Evolutionary conservation across 2,329 filamentous ascomycete species (phyloP).

Genomic region (Fusarium sp.): DNA sequence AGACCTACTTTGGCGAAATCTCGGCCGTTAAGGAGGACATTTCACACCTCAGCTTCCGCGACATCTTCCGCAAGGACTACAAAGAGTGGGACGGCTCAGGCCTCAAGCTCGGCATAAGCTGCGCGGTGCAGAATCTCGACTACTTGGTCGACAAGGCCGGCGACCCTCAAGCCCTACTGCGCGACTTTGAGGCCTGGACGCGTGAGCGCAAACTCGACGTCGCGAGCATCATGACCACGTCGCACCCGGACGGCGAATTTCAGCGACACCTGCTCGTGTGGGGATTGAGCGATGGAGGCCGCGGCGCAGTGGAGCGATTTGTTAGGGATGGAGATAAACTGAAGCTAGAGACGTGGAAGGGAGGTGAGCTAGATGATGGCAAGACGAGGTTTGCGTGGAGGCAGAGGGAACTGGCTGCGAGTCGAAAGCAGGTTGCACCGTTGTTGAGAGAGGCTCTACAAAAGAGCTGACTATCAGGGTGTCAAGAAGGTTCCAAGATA

Average conservation of each 20-base stretch:
- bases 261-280: slow-evolving; percentile 76
- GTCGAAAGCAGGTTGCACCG: slow-evolving; percentile 77
- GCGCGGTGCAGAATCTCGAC: slow-evolving; percentile 71
- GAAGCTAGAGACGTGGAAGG: slow-evolving; percentile 66
- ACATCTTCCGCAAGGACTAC: slow-evolving; percentile 85
- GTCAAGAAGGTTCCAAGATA: slow-evolving; percentile 14
- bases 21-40: slow-evolving; percentile 76
- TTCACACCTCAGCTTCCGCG: slow-evolving; percentile 67
- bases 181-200: slow-evolving; percentile 64
- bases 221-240: slow-evolving; percentile 77
- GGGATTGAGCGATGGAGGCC: slow-evolving; percentile 64
- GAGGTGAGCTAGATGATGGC: slow-evolving; percentile 59
- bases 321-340: slow-evolving; percentile 61
- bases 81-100: slow-evolving; percentile 77
- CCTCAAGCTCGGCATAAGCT: slow-evolving; percentile 74
- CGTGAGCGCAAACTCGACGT: slow-evolving; percentile 71
- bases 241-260: slow-evolving; percentile 66
- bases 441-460: slow-evolving; percentile 70
- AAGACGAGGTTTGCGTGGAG: slow-evolving; percentile 73
- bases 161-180: slow-evolving; percentile 58
- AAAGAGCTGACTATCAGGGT: slow-evolving; percentile 32
- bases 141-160: slow-evolving; percentile 69
- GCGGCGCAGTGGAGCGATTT: slow-evolving; percentile 67
- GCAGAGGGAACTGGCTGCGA: slow-evolving; percentile 71
- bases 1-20: slow-evolving; percentile 70